phyloP scores from a whole-genome alignment of 2,329 filamentous ascomycete genomes.

The Curvularia sp. region DNA sequence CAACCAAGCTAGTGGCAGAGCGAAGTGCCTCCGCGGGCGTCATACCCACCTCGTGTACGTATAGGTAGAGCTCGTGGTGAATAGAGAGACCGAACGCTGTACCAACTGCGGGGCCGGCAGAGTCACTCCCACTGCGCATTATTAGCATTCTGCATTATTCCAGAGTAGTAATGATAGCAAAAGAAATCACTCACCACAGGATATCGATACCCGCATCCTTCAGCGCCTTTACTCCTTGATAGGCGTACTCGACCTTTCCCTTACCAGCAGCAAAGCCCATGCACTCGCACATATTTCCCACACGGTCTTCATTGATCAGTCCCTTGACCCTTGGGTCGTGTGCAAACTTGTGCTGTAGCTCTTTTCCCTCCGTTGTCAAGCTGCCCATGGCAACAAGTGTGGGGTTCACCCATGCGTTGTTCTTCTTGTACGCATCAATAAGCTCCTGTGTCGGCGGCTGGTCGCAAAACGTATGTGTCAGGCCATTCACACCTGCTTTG shows the following conservation, averaged over 20 bases:
- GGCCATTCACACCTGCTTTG: conserved; percentile 52
- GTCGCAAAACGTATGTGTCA: conserved; percentile 56
- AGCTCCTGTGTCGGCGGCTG: conserved; percentile 49
- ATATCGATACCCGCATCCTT: conserved; percentile 52
- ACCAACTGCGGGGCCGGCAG: conserved; percentile 53
- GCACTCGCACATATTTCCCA: conserved; percentile 51
- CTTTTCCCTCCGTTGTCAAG: conserved; percentile 51
- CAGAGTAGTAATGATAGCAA: too few species aligned
- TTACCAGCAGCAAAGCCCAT: conserved; percentile 48
- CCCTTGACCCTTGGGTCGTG: conserved; percentile 49
- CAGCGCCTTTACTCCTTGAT: conserved; percentile 51
- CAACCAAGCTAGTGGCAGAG: conserved; percentile 52
- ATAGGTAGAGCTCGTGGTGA: conserved; percentile 54
- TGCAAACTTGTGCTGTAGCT: conserved; percentile 50
- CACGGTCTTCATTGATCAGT: conserved; percentile 44
- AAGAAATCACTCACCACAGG: conserved; percentile 41
- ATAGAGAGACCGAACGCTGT: conserved; percentile 54
- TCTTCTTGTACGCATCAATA: conserved; percentile 52
- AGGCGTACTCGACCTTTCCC: conserved; percentile 51
- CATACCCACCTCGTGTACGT: conserved; percentile 54
- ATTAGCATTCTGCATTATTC: conserved; percentile 11
- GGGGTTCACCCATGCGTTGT: conserved; percentile 54
- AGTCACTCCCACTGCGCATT: conserved; percentile 50
- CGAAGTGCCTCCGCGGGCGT: conserved; percentile 52
- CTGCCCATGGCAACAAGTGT: conserved; percentile 52